Percentiles rank a stretch among this genome's conserved stretches.
Conservation (phyloP, 2,329 filamentous ascomycete species). For the Cladosporium sp. region DNA sequence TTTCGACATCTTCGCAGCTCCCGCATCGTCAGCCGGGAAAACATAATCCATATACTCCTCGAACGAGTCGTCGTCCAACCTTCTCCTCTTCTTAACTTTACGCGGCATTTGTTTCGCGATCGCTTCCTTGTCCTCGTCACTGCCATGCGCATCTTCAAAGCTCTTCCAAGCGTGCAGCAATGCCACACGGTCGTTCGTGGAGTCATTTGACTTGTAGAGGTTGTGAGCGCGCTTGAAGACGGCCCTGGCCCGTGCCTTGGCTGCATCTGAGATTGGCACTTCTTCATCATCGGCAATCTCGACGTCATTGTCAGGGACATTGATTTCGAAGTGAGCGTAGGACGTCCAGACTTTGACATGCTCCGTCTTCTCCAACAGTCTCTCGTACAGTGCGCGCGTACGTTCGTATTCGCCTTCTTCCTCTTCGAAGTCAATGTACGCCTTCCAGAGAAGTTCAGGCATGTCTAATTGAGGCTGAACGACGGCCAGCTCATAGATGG, state of each 20-base stretch:
- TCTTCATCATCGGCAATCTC: constrained; percentile 54
- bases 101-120: constrained; percentile 93
- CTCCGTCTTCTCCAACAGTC: constrained; percentile 87
- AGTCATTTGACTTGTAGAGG: constrained; percentile 80
- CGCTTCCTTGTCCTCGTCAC: constrained; percentile 67
- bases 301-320: constrained; percentile 71
- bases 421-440: constrained; percentile 98
- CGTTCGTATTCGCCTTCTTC: constrained; percentile 87
- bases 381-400: constrained; percentile 79
- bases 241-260: constrained; percentile 74
- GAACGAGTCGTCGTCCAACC: constrained; percentile 85
- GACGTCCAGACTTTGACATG: constrained; percentile 99
- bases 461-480: constrained; percentile 82
- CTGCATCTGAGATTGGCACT: constrained; percentile 68
- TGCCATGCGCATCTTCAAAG: constrained; percentile 84
- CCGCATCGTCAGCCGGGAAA: constrained; percentile 89
- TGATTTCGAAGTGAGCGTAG: constrained; percentile 97
- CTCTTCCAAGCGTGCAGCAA: constrained; percentile 88
- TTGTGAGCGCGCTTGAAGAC: constrained; percentile 84
- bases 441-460: constrained; percentile 96
- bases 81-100: constrained; percentile 85
- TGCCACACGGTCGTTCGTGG: constrained; percentile 90
- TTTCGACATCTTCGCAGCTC: constrained; percentile 67
- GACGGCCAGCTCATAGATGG: constrained; percentile 88
- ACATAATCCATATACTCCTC: constrained; percentile 98